Base-by-base conservation (phyloP, 2,329 filamentous ascomycete species). In the Hypoxylon sp. region DNA sequence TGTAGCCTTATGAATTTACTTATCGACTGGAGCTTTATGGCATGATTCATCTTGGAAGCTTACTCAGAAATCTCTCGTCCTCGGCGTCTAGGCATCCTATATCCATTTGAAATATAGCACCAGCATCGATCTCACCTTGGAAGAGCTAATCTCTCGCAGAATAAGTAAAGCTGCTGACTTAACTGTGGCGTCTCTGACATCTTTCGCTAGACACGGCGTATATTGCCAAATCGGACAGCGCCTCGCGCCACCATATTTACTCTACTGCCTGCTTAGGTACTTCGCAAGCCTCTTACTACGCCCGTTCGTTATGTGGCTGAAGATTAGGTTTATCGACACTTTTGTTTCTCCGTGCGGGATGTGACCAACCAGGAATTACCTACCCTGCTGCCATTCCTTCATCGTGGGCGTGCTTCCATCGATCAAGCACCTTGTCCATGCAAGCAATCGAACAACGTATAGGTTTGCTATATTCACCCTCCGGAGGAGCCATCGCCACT, bases 181-280 rank as follows among this genome's bases (percentile, higher is more conserved):
- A 21, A 21, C 10, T 27, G 44, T 47, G 57, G 32, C 53, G 48
- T 56, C 52, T 37, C 39, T 19, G 51, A 44, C n/a, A 21, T 37
- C 19, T 56, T 35, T 21, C 37, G 10, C n/a, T 48, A 48, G 47
- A 31, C 27, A 57, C 42, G 27, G 46, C 60, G 27, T 17, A 52
- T 27, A 24, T 31, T 52, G n/a, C 47, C 61, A 24, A 58, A 60
- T 68, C 46, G 46, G 60, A 57, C 35, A 53, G 37, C 48, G 44
- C 48, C 53, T 59, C 52, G 37, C 47, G 37, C 64, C 60, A 56
- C 55, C 48, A 24, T 35, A 42, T 32, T 44, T 31, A 62, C 19
- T 37, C 47, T 21, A 27, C 27, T 48, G 19, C 42, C 27, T 24
- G 11, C 52, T 42, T 29, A 31, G 13, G 50, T 54, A 46, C 31